phyloP scores from a whole-genome alignment of 805 yeast species.

The Ogataea siamensis region DNA sequence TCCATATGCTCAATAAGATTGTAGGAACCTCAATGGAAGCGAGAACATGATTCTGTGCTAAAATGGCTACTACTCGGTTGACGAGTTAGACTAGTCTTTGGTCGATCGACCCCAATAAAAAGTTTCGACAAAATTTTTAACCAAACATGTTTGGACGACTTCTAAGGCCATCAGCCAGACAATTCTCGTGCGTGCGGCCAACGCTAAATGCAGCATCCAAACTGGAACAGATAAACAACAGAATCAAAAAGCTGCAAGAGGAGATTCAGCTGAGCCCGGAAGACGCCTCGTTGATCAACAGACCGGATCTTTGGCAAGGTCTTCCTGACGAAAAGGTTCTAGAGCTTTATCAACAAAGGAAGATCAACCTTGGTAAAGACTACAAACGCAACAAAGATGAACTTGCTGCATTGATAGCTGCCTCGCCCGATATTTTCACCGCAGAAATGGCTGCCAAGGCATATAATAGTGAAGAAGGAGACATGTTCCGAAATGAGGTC shows the following conservation, averaged over 20 bases:
- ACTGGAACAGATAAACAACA: constrained; percentile 14
- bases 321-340: constrained; percentile 62
- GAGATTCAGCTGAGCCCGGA: constrained; percentile 19
- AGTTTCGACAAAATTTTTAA: constrained; percentile 12
- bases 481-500: constrained; percentile 38
- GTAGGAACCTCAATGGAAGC: too few relatives aligned
- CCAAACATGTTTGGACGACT: constrained; percentile 13
- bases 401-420: constrained; percentile 52
- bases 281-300: constrained; percentile 41
- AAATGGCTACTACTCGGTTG: too few relatives aligned
- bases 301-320: constrained; percentile 71
- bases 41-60: too few relatives aligned
- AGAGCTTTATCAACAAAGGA: constrained; percentile 59
- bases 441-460: constrained; percentile 27
- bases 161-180: constrained; percentile 10
- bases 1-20: too few relatives aligned
- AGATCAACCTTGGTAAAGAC: constrained; percentile 46
- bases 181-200: constrained; percentile 9
- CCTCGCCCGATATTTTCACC: constrained; percentile 32
- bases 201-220: constrained; percentile 8
- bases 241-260: constrained; percentile 14
- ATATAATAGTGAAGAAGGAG: constrained; percentile 46
- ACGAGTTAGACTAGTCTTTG: not conserved
- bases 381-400: constrained; percentile 52
- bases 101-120: constrained; percentile 13